These are phyloP conservation scores for Adenanthera pavonina DNA, from an alignment of 306 rosid genomes.

Conservation along the genomic window DNA sequence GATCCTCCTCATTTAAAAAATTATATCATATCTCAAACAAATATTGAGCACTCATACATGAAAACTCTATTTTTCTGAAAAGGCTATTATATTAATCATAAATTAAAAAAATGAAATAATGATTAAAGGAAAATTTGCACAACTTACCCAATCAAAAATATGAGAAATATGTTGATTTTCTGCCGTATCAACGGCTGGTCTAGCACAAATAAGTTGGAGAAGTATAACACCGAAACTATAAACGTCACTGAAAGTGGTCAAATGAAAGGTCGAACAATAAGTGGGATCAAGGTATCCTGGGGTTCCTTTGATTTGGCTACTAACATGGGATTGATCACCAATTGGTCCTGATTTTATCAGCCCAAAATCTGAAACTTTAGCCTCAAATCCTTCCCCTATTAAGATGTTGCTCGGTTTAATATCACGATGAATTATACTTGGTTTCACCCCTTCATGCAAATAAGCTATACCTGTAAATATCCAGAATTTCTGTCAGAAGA, in stretches of 20 bases:
- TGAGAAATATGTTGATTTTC: constrained; percentile 48
- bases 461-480: constrained; percentile 66
- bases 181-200: constrained; percentile 60
- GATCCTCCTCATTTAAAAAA: too few relatives aligned
- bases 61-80: too few relatives aligned
- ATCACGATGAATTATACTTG: constrained; percentile 80
- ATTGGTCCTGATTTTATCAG: constrained; percentile 73
- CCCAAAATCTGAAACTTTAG: constrained; percentile 92
- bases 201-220: constrained; percentile 73
- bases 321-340: constrained; percentile 79
- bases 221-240: constrained; percentile 86
- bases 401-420: constrained; percentile 84
- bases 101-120: not conserved
- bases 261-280: constrained; percentile 78
- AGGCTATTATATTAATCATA: not conserved
- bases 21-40: too few relatives aligned
- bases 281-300: constrained; percentile 89
- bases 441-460: constrained; percentile 73
- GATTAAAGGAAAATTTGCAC: not conserved
- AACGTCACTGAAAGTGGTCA: constrained; percentile 79
- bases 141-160: constrained; percentile 73
- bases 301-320: constrained; percentile 94
- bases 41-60: too few relatives aligned
- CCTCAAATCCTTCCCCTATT: constrained; percentile 76
- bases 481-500: not conserved